Evolutionary conservation across 2,329 filamentous ascomycete species (phyloP), one percentile per base, ranked within the genome.

Genomic region (Fusarium sp.): DNA sequence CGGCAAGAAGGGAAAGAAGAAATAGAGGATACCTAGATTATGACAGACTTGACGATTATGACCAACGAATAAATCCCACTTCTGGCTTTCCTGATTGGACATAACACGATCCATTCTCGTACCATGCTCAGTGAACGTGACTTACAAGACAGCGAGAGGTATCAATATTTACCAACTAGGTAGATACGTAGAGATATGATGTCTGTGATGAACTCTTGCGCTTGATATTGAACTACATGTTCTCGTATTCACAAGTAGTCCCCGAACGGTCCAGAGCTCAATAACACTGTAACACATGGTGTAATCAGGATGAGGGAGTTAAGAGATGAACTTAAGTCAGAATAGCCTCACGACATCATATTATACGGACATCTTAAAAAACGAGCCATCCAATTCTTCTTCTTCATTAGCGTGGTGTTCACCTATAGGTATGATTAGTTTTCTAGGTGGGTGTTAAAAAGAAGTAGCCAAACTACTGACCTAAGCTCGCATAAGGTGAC

Each of bases 1-100:
- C 46, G 61, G 61, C 27, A 85, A 85, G 79, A 87, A 87, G 76
- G 75, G 78, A 68, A 87, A 87, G 80, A 85, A 84, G 78, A 82
- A 82, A 74, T 82, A 68, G 77, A 70, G 30, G 43, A 34, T 20
- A 20, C n/a, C 29, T 24, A 42, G 24, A 27, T 27, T 22, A 52
- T 29, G 50, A 42, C 32, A 20, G 24, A 52, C 32, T 52, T 27
- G 49, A 52, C 24, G 50, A 52, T 42, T 27, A 52, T 52, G 50
- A 52, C 32, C 46, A 50, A 55, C 52, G 44, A 59, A 57, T 55
- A 51, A 46, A 52, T 27, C 32, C 24, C 27, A 25, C 18, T 2
- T 52, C 15, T 24, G 11, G 49, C 9, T 52, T 52, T 52, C 24
- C 32, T 15, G 50, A 5, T 18, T 10, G 32, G n/a, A 22, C 5